Evolutionary conservation across 2,329 filamentous ascomycete species (phyloP).

Genomic region (Trichoderma guizhouense): DNA sequence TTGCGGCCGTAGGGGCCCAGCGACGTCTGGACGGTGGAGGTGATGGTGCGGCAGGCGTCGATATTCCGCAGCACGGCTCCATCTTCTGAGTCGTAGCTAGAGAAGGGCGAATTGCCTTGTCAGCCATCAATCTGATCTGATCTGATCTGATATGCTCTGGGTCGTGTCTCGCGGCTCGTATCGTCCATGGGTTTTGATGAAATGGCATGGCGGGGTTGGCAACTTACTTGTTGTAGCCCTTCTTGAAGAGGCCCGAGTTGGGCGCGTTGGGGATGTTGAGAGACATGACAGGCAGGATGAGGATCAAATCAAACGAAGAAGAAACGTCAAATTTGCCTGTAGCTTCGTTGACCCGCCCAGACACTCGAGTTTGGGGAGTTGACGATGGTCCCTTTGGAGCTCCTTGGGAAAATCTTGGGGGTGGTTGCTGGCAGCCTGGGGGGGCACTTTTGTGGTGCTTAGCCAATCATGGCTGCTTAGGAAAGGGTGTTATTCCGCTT

Average conservation of each 20-base stretch:
- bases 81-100: constrained; percentile 98
- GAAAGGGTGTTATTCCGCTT: constrained; percentile 18
- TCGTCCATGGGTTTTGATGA: background rate
- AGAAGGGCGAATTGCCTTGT: constrained; percentile 31
- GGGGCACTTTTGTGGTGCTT: constrained; percentile 8
- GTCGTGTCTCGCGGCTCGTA: background rate
- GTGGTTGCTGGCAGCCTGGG: constrained; percentile 17
- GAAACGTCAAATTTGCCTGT: background rate
- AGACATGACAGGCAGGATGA: constrained; percentile 63
- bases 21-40: constrained; percentile 93
- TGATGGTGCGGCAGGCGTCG: constrained; percentile 94
- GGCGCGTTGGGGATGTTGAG: constrained; percentile 93
- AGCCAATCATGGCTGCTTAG: constrained; percentile 18
- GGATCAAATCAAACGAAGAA: background rate
- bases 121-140: background rate
- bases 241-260: constrained; percentile 91
- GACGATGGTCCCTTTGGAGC: constrained; percentile 14
- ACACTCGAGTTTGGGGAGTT: constrained; percentile 8
- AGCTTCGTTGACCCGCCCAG: constrained; percentile 10
- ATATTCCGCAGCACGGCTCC: constrained; percentile 97
- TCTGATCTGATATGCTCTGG: background rate
- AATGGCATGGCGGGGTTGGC: constrained; percentile 20
- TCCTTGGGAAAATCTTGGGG: constrained; percentile 23
- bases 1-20: constrained; percentile 96
- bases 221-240: constrained; percentile 89